Base-by-base conservation (phyloP, 2,329 filamentous ascomycete genomes). In the Beauveria medogensis region DNA sequence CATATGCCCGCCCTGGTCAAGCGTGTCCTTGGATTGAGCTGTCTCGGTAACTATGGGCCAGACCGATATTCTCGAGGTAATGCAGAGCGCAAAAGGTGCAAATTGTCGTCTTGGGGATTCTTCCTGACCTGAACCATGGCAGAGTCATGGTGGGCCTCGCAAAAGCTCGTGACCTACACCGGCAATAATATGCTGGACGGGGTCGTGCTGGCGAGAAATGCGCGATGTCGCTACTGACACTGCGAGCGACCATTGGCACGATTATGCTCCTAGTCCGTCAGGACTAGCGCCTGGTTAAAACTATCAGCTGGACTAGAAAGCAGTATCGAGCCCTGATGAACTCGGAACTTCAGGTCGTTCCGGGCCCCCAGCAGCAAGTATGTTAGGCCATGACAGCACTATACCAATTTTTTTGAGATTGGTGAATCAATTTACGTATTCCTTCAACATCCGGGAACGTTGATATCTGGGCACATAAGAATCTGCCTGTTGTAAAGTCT, bases 221-320 rank as follows among this genome's bases (percentile, higher is more conserved):
- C 4, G 65, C 64, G 34, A 67, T 62, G 47, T 68, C 64, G 30
- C 66, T 64, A 48, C 65, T 65, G 54, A 65, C 55, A 22, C 66
- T 65, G 10, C 64, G 61, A 26, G 12, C 64, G 61, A 26, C 65
- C 65, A 28, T 61, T 61, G 56, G 63, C 43, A 24, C 56, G 41
- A 9, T 62, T 62, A 46, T 66, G 67, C 44, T 68, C 63, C 66
- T 61, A 67, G 61, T 67, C 66, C 14, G 67, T 53, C 20, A 65
- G 26, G 14, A 63, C 51, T 37, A 64, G 64, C 26, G 59, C 61
- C 47, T 63, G 53, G 41, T 63, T 55, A 14, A 59, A 44, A 1
- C 26, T 43, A 3, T 40, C 12, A 14, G 10, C 34, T 5, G 63
- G 61, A 16, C 56, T 34, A 14, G 57, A 26, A 22, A 65, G n/a